Percentiles rank a stretch among this genome's conserved stretches.
Conservation (phyloP, 805 yeast genomes). For the Ogataea salicorniae region DNA sequence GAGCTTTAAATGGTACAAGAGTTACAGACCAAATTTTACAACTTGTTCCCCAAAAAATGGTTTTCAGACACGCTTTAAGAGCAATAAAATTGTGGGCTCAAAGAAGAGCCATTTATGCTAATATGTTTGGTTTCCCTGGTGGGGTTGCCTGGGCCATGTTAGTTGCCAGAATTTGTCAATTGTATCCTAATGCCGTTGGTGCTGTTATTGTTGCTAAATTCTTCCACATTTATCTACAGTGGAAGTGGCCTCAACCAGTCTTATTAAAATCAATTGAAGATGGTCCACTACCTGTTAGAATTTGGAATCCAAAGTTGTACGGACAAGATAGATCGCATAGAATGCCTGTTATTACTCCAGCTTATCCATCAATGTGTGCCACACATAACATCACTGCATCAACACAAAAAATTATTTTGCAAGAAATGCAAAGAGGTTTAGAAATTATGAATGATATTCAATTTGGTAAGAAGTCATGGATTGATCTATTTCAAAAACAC, state of each 20-base stretch:
- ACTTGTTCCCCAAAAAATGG: conserved; percentile 87
- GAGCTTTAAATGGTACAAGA: conserved; percentile 92
- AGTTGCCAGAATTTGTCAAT: conserved; percentile 95
- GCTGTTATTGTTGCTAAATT: conserved; percentile 88
- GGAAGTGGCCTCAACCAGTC: conserved; percentile 99
- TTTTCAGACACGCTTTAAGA: conserved; percentile 86
- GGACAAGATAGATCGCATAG: conserved; percentile 84
- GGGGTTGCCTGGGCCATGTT: conserved; percentile 99
- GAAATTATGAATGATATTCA: conserved; percentile 65
- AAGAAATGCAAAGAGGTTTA: conserved; percentile 76
- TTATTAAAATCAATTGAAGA: conserved; percentile 89
- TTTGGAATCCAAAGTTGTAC: conserved; percentile 93
- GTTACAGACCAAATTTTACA: conserved; percentile 92
- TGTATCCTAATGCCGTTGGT: conserved; percentile 94
- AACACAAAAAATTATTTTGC: conserved; percentile 73
- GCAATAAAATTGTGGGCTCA: conserved; percentile 97
- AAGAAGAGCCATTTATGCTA: conserved; percentile 88
- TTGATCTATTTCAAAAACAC: conserved; percentile 70
- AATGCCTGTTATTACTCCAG: conserved; percentile 99
- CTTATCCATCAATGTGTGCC: conserved; percentile 98
- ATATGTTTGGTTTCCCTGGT: conserved; percentile 96
- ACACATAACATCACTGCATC: conserved; percentile 92
- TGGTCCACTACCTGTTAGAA: conserved; percentile 92
- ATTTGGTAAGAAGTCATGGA: conserved; percentile 64
- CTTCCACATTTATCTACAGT: conserved; percentile 76